Conservation (phyloP, 2,329 filamentous ascomycete species). For the Pseudocercospora fuligena region DNA sequence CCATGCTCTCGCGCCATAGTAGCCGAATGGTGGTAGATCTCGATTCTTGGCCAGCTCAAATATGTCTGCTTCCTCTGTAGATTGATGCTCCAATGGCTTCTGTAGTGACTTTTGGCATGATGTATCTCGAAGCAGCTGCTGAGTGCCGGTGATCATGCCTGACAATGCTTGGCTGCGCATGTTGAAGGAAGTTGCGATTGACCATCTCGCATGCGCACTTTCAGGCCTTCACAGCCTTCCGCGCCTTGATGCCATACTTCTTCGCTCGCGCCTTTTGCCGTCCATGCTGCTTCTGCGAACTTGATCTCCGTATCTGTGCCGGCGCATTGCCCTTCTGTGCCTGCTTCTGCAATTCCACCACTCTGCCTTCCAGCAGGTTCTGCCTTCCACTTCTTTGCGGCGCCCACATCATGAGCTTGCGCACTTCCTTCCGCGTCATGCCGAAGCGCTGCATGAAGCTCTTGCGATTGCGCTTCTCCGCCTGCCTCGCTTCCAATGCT, state of each 20-base stretch:
- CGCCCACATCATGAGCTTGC: slow-evolving; percentile 4
- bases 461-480: slow-evolving; percentile 1
- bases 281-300: not conserved
- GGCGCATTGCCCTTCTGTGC: not conserved
- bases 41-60: not conserved
- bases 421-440: slow-evolving; percentile 4
- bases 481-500: not conserved
- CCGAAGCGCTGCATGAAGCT: slow-evolving; percentile 5
- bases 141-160: not conserved
- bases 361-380: not conserved
- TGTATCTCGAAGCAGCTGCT: not conserved
- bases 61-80: not conserved
- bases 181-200: not conserved
- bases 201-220: not conserved
- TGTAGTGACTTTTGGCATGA: not conserved
- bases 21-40: not conserved
- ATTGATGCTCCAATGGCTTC: not conserved
- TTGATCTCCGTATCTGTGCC: not conserved
- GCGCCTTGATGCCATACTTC: not conserved
- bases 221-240: not conserved
- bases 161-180: not conserved
- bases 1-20: no score
- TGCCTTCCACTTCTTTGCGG: slow-evolving; percentile 2
- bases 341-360: not conserved
- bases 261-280: not conserved